These are phyloP conservation scores for Microcyclosporella mali DNA, from an alignment of 2,329 filamentous ascomycete genomes.

Conservation along the genomic window DNA sequence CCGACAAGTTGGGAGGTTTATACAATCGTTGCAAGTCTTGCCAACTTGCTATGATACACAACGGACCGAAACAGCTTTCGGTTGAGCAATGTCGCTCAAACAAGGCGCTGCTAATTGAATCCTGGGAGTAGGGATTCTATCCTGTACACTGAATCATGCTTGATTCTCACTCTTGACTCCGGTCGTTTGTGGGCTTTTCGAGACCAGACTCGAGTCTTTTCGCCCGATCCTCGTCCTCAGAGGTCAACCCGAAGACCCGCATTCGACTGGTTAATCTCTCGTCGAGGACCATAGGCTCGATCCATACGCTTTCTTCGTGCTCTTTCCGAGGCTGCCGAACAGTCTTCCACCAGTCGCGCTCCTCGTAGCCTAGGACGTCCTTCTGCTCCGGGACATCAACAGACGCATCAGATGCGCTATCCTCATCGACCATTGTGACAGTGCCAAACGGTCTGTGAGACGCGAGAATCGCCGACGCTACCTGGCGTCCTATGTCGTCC, in stretches of 20 bases:
- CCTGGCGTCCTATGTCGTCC: constrained; percentile 79
- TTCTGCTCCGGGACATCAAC: constrained; percentile 55
- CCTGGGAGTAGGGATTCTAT: no score
- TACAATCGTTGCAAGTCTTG: no score
- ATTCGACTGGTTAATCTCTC: constrained; percentile 69
- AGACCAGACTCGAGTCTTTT: constrained; percentile 34
- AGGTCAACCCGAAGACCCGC: constrained; percentile 65
- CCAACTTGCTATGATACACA: no score
- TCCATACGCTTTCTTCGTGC: constrained; percentile 60
- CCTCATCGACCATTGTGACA: constrained; percentile 13
- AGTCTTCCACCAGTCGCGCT: constrained; percentile 79
- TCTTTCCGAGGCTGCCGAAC: constrained; percentile 50
- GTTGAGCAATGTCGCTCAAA: no score
- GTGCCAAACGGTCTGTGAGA: constrained; percentile 44
- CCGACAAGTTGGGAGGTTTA: no score
- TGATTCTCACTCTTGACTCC: no score
- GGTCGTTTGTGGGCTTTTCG: constrained; percentile 6
- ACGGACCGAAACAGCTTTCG: no score
- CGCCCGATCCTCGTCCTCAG: constrained; percentile 64
- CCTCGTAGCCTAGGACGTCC: constrained; percentile 61
- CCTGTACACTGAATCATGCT: no score
- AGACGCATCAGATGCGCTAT: constrained; percentile 21
- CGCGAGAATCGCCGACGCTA: constrained; percentile 74
- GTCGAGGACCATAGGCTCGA: constrained; percentile 65
- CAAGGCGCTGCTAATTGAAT: no score